A percentile compares a stretch with the other conserved stretches of the same genome.
phyloP scores from a whole-genome alignment of 768 basidiomycete genomes.

The Rhodotorula toruloides region DNA sequence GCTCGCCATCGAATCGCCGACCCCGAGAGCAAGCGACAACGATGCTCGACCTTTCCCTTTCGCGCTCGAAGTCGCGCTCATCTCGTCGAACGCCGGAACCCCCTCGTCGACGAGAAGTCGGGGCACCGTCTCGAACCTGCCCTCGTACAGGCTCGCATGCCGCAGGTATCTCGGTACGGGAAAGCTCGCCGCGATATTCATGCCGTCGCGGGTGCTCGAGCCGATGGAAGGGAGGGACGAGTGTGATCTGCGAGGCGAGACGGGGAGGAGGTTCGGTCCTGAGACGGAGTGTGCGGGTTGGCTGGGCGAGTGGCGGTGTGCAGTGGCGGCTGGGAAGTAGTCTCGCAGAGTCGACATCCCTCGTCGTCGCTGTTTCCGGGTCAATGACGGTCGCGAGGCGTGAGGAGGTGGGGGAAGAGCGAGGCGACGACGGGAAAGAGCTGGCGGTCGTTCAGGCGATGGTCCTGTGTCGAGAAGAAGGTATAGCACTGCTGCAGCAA shows the following conservation, averaged over 20 bases:
- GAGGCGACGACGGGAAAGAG: no score
- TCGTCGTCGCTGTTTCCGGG: no score
- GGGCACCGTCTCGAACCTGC: constrained; percentile 30
- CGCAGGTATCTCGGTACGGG: constrained; percentile 36
- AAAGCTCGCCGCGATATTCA: constrained; percentile 22
- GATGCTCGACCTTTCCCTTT: background rate
- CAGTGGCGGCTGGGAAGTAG: background rate
- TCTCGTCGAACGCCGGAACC: background rate
- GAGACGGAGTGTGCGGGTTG: no score
- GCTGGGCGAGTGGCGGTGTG: background rate
- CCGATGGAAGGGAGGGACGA: background rate
- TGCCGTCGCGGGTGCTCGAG: background rate
- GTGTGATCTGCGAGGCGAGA: constrained; percentile 6
- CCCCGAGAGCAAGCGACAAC: background rate
- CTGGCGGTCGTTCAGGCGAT: no score
- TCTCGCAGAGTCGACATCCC: background rate
- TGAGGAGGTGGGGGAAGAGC: no score
- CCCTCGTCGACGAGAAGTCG: background rate
- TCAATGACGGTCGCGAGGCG: no score
- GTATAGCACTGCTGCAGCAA: no score
- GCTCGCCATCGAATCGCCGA: background rate
- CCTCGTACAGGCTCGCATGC: constrained; percentile 25
- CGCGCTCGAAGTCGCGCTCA: background rate
- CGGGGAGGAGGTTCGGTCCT: constrained; percentile 26
- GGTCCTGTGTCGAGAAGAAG: no score